These are phyloP conservation scores for Datisca glomerata DNA, from an alignment of 306 rosid species.

Conservation along the genomic window DNA sequence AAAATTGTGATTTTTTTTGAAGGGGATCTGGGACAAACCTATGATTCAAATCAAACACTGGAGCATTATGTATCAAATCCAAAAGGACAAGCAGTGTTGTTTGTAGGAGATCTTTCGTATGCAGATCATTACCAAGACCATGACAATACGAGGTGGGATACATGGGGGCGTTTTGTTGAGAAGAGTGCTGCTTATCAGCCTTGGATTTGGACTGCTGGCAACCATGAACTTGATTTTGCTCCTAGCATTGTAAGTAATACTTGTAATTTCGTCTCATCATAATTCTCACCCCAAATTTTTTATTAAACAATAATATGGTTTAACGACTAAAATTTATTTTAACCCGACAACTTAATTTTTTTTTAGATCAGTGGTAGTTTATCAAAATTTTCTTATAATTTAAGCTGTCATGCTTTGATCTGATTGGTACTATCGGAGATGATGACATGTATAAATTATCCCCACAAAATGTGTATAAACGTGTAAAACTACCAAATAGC, in stretches of 20 bases:
- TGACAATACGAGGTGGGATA: slow-evolving; percentile 12
- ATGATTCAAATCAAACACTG: slow-evolving; percentile 9
- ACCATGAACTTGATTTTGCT: slow-evolving; percentile 39
- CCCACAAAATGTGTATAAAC: too few species aligned
- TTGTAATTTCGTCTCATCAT: not conserved
- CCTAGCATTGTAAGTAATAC: slow-evolving; percentile 26
- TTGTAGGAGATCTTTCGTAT: slow-evolving; percentile 13
- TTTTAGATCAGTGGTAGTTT: too few species aligned
- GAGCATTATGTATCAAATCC: slow-evolving; percentile 8
- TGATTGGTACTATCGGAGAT: too few species aligned
- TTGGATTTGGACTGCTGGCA: slow-evolving; percentile 29
- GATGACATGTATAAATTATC: too few species aligned
- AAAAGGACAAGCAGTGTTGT: slow-evolving; percentile 14
- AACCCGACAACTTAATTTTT: too few species aligned
- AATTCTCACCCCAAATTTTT: not conserved
- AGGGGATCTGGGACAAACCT: slow-evolving; percentile 15
- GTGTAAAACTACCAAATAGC: not conserved
- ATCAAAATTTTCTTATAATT: too few species aligned
- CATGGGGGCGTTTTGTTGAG: slow-evolving; percentile 16
- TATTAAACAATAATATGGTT: not conserved
- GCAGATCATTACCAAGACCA: slow-evolving; percentile 10
- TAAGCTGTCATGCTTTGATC: too few species aligned
- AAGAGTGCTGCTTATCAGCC: slow-evolving; percentile 14
- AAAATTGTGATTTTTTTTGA: not conserved
- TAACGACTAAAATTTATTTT: not conserved